These are phyloP conservation scores for Pichia occidentalis DNA, from an alignment of 805 yeast species.

Conservation along the genomic window DNA sequence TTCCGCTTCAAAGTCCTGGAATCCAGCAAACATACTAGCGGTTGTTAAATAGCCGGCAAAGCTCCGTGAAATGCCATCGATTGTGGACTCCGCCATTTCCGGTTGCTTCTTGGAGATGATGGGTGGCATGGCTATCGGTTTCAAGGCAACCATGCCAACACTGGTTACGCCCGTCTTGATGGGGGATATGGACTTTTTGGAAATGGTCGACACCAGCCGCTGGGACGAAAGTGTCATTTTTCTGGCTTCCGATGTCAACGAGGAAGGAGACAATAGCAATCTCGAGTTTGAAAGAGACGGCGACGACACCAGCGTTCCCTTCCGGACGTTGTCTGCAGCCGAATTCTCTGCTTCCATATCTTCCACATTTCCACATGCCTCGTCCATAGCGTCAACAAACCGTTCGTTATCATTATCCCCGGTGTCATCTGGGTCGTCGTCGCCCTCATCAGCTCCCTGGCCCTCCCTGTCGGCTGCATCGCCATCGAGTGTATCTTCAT, in stretches of 20 bases:
- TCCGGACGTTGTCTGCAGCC: too few relatives aligned
- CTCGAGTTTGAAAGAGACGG: background rate
- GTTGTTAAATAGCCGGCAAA: slow-evolving; percentile 51
- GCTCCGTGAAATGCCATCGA: slow-evolving; percentile 42
- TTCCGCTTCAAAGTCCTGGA: slow-evolving; percentile 29
- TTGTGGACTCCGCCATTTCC: slow-evolving; percentile 14
- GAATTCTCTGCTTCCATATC: too few relatives aligned
- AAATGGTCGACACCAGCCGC: slow-evolving; percentile 18
- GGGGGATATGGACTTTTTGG: slow-evolving; percentile 16
- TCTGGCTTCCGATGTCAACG: background rate
- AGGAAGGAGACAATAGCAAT: background rate
- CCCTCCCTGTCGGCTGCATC: background rate
- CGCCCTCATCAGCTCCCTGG: background rate
- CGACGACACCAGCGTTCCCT: background rate
- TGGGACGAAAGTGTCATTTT: slow-evolving; percentile 24
- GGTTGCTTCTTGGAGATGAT: slow-evolving; percentile 1
- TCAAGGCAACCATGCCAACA: background rate
- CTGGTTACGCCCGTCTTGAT: background rate
- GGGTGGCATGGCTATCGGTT: slow-evolving; percentile 7
- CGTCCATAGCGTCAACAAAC: too few relatives aligned
- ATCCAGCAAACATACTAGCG: slow-evolving; percentile 46
- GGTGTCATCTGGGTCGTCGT: background rate
- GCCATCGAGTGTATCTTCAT: background rate
- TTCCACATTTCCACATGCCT: too few relatives aligned
- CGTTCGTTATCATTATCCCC: too few relatives aligned